These are phyloP conservation scores for Microbotryum lychnidis-dioicae DNA, from an alignment of 1,284 basidiomycete species.

Conservation along the genomic window DNA sequence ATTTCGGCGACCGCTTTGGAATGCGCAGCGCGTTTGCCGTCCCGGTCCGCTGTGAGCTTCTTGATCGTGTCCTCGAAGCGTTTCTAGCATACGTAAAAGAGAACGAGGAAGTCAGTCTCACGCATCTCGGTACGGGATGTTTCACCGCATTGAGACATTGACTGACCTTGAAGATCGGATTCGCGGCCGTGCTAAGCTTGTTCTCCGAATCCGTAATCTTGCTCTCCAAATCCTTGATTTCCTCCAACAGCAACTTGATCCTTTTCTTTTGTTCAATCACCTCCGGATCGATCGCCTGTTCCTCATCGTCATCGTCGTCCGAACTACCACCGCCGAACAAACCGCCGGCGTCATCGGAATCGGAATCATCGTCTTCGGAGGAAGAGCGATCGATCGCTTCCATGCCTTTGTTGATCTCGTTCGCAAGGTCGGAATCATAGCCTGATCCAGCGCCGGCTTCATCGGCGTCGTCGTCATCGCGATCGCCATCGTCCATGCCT, in stretches of 20 bases:
- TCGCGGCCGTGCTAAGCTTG: conserved; percentile 77
- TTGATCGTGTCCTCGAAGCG: conserved; percentile 87
- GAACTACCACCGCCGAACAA: conserved; percentile 33
- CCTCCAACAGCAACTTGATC: conserved; percentile 67
- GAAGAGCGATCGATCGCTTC: conserved; percentile 26
- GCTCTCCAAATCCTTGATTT: conserved; percentile 79
- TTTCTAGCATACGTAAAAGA: conserved; percentile 49
- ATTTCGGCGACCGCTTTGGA: conserved; percentile 28
- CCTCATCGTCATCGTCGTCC: conserved; percentile 44
- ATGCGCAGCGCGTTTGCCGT: conserved; percentile 66
- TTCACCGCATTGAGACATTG: background rate
- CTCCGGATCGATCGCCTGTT: conserved; percentile 45
- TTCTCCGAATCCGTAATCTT: conserved; percentile 77
- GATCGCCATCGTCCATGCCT: conserved; percentile 49
- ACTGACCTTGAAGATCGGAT: conserved; percentile 73
- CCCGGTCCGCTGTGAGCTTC: conserved; percentile 75
- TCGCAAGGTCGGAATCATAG: conserved; percentile 37
- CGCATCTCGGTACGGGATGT: too few species aligned
- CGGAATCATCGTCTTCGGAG: conserved; percentile 29
- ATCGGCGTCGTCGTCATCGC: conserved; percentile 57
- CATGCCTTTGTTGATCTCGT: conserved; percentile 35
- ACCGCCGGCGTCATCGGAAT: conserved; percentile 32
- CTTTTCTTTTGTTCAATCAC: conserved; percentile 42
- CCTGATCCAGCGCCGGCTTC: conserved; percentile 60
- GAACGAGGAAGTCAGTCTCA: background rate